Evolutionary conservation across 129 eudicot genomes (phyloP), one percentile per base, ranked within the genome.

Genomic region (Silybum marianum): DNA sequence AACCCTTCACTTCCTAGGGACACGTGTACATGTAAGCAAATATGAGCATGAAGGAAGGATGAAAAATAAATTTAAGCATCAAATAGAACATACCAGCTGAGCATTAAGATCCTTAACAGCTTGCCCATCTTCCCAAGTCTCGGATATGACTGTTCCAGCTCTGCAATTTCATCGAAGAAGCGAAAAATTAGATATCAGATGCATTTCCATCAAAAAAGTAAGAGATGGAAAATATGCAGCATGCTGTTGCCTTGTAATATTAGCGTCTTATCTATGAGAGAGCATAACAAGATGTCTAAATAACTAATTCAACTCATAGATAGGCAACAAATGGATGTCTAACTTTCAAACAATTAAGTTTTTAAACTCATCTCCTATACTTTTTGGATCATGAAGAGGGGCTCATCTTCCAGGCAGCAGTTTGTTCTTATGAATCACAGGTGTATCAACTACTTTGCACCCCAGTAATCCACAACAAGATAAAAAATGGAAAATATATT

Each of bases 51-150:
- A 69, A 70, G 73, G 62, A 62, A 84, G 46, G 81, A 85, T 77
- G 40, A 69, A 82, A 74, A 58, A 38, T 65, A 70, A 54, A 71
- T 38, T 38, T 71, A 13, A 75, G 13, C 26, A 58, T 76, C 72
- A 82, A 80, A 38, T 34, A 77, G 58, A 74, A 71, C 97, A 84
- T 79, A 95, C 99, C 88, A 93, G 91, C 32, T 93, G 90, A 71
- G 88, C 88, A 87, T 95, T 95, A 74, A 93, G 83, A 83, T 95
- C 99, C 82, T 95, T 95, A 25, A 95, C 78, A 54, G 95, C 93
- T 88, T 91, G 98, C 72, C 99, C 99, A 84, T 95, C 99, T 86
- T 95, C 99, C 99, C 99, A 95, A 66, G 99, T 90, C 89, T 95
- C 99, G n/a, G 99, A 95, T 85, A 95, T 91, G 82, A 95, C 88